Base-by-base conservation (phyloP, 148 eudicot species). In the Mesembryanthemum crystallinum region DNA sequence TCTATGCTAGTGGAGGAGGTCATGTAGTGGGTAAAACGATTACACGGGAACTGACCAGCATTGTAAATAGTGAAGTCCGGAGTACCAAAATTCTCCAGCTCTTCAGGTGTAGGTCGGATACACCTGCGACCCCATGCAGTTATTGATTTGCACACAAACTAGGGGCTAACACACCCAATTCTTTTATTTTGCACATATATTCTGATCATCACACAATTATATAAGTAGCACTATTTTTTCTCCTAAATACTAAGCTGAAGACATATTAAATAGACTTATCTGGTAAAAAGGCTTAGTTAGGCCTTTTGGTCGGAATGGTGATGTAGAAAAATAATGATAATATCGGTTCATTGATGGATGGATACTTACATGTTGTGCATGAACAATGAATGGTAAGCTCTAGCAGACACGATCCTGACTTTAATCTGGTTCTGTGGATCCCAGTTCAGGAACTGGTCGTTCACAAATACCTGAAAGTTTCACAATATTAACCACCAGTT, bases 341-440 rank as follows among this genome's bases (percentile, higher is more conserved):
- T 17, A 29, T 17, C 3, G 18, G 33, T 3, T 4, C 3, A 18
- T 2, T 49, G 0, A 54, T 65, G 59, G 18, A 3, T 37, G 42
- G 39, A 63, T 67, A 73, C 91, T 84, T 85, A 91, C 98, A 93
- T 93, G 88, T 93, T 93, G 86, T 93, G 98, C 96, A 93, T 93
- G 82, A 93, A 93, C 82, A 93, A 81, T 51, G 96, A 93, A 71
- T 93, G 98, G 85, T 93, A 93, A 58, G 98, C 98, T 78, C 94
- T 87, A 43, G 98, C 98, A 49, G 96, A 88, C 23, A 93, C 98
- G 71, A 93, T 93, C 65, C 98, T 86, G 67, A 93, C 98, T 91
- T 91, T 93, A 73, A 93, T 91, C 7, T 82, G 82, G 79, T 93
- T 83, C 30, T 87, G 68, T 7, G 91, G 91, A 83, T 93, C 98